Conservation (phyloP, 345 rosid genomes). For the Xanthoceras sorbifolium region DNA sequence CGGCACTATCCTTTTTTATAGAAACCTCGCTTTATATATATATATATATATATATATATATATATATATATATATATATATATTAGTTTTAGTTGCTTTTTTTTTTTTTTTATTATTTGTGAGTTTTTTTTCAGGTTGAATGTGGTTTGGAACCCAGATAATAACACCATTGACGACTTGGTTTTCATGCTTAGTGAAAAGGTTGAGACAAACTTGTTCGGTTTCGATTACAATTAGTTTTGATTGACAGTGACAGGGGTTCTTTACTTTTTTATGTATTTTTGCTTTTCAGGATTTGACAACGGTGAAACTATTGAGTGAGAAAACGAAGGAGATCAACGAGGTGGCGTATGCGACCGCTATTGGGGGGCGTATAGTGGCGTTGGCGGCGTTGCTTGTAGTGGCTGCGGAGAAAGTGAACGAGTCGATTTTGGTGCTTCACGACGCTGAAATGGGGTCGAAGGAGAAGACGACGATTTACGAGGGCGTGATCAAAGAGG, state of each 20-base stretch:
- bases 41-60: too few species aligned
- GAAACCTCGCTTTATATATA: slow-evolving; percentile 19
- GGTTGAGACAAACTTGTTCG: slow-evolving; percentile 40
- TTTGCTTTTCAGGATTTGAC: slow-evolving; percentile 48
- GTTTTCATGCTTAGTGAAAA: slow-evolving; percentile 56
- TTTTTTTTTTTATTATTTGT: not conserved
- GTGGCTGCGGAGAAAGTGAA: slow-evolving; percentile 58
- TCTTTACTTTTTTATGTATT: not conserved
- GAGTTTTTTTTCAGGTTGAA: slow-evolving; percentile 38
- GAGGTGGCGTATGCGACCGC: slow-evolving; percentile 58
- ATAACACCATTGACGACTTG: slow-evolving; percentile 54
- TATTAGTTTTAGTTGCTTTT: not conserved
- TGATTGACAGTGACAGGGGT: too few species aligned
- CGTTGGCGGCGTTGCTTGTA: slow-evolving; percentile 53
- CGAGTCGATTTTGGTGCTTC: slow-evolving; percentile 37
- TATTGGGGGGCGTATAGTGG: slow-evolving; percentile 50
- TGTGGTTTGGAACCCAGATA: slow-evolving; percentile 64
- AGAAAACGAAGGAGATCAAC: slow-evolving; percentile 55
- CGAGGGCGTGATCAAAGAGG: slow-evolving; percentile 61
- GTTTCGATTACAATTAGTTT: not conserved
- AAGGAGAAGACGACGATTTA: slow-evolving; percentile 60
- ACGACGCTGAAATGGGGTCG: slow-evolving; percentile 36
- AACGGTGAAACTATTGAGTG: slow-evolving; percentile 52
- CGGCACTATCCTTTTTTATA: slow-evolving; percentile 26
- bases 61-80: too few species aligned